Base-by-base conservation (phyloP, 345 rosid species). In the Melastoma malabathricum region DNA sequence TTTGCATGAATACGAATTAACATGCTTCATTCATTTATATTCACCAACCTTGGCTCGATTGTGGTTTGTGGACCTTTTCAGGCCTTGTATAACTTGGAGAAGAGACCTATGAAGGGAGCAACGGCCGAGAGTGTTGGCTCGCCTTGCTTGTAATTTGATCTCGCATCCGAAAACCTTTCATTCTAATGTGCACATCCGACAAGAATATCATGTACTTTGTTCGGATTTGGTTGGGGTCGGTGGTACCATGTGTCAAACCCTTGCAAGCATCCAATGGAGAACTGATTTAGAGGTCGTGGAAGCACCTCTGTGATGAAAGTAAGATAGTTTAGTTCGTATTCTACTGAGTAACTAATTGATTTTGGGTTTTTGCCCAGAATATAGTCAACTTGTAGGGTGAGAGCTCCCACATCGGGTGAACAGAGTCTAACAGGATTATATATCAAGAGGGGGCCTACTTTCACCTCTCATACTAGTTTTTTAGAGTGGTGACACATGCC, bases 251-350 rank as follows among this genome's bases (percentile, higher is more conserved):
- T 44, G 18, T 75, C 82, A 44, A 66, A 83, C 15, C 92, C 92
- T 62, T 77, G 80, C 3, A 52, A 66, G 46, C 84, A 80, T 34
- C 59, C 60, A 8, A 83, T 68, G 73, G 22, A 56, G 62, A 3
- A 47, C 57, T 17, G 45, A 70, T 46, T 70, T 43, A 1, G 86
- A 77, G 22, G 76, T 55, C 51, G 80, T 74, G 29, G 87, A 84
- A 20, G 95, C 67, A 22, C 87, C 94, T 67, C 96, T 79, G 18
- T 90, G 96, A 60, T 86, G 96, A 44, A 86, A 39, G 60, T 57
- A 10, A 88, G 90, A 60, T 72, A 82, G 22, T 70, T 77, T 14
- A 53, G 64, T 43, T 96, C 96, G 29, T 65, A 89, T 10, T 90
- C 92, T 34, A 83, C 83, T 60, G 86, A 48, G 60, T 83, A 89